phyloP scores from a whole-genome alignment of 1,284 basidiomycete genomes.

The Microbotryum saponariae region DNA sequence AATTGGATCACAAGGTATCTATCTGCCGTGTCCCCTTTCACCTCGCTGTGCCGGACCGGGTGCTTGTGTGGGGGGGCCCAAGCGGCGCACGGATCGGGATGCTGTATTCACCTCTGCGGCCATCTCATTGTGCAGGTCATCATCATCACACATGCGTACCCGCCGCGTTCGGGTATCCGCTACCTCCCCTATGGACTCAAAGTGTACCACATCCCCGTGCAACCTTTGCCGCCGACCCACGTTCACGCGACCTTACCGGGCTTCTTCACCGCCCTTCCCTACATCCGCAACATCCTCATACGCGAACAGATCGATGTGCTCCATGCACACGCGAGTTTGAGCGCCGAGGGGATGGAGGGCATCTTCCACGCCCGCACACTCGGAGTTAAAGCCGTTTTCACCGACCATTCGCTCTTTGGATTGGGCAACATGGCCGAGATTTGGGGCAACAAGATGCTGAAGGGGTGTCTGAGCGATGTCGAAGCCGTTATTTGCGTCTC shows the following conservation, averaged over 20 bases:
- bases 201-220: conserved; percentile 88
- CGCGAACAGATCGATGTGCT: conserved; percentile 81
- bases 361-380: conserved; percentile 79
- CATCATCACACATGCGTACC: conserved; percentile 86
- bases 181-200: conserved; percentile 79
- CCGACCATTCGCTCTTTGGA: conserved; percentile 93
- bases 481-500: conserved; percentile 94
- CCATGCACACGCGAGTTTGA: conserved; percentile 86
- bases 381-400: conserved; percentile 76
- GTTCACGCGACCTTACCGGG: conserved; percentile 77
- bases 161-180: conserved; percentile 76
- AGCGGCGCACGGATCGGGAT: conserved; percentile 3
- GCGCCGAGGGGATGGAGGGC: conserved; percentile 83
- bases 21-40: background rate
- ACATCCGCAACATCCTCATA: conserved; percentile 77
- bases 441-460: conserved; percentile 89
- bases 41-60: background rate
- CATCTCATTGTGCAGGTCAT: conserved; percentile 58
- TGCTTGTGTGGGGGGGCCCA: background rate
- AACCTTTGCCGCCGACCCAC: conserved; percentile 68
- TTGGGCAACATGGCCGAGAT: conserved; percentile 95
- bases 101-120: background rate
- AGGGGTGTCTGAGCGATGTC: conserved; percentile 75
- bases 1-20: conserved; percentile 73
- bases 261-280: conserved; percentile 84